These are phyloP conservation scores for Gossypium arboreum DNA, from an alignment of 345 rosid genomes.

Conservation along the genomic window DNA sequence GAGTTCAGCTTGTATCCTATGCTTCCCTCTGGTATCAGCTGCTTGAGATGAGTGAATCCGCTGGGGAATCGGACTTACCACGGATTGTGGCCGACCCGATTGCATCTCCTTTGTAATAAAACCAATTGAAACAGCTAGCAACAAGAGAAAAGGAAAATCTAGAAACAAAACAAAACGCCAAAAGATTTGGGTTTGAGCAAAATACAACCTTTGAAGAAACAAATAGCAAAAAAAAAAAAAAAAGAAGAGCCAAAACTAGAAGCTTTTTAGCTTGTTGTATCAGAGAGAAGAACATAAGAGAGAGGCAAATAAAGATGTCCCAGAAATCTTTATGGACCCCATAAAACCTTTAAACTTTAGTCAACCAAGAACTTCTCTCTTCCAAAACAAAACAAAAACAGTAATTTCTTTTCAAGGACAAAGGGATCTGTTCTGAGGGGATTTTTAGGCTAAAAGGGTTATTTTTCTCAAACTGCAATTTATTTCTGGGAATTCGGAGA, in stretches of 20 bases:
- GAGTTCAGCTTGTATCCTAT: conserved; percentile 22
- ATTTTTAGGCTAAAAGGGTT: not conserved
- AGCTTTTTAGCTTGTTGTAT: conserved; percentile 1
- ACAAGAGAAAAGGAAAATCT: not conserved
- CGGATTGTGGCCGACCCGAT: conserved; percentile 12
- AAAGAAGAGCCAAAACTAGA: conserved; percentile 5
- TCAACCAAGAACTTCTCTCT: not conserved
- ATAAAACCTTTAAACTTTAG: conserved; percentile 5
- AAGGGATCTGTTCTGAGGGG: not conserved
- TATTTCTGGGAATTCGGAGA: not conserved
- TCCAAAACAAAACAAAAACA: conserved; percentile 8
- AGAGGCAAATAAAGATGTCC: conserved; percentile 10
- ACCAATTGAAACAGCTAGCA: not conserved
- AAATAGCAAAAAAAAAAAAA: not conserved
- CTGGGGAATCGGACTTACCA: conserved; percentile 5
- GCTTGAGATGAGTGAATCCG: conserved; percentile 9
- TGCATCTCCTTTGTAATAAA: conserved; percentile 7
- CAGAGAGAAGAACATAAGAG: conserved; percentile 1
- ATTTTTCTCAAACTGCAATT: not conserved
- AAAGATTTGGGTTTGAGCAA: not conserved
- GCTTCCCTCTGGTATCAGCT: conserved; percentile 17
- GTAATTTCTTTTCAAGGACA: not conserved
- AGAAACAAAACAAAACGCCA: not conserved
- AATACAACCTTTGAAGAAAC: not conserved
- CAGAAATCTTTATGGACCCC: conserved; percentile 21